Evolutionary conservation across 1,284 basidiomycete species (phyloP).

Genomic region (Pseudomicrostroma phylloplanum): DNA sequence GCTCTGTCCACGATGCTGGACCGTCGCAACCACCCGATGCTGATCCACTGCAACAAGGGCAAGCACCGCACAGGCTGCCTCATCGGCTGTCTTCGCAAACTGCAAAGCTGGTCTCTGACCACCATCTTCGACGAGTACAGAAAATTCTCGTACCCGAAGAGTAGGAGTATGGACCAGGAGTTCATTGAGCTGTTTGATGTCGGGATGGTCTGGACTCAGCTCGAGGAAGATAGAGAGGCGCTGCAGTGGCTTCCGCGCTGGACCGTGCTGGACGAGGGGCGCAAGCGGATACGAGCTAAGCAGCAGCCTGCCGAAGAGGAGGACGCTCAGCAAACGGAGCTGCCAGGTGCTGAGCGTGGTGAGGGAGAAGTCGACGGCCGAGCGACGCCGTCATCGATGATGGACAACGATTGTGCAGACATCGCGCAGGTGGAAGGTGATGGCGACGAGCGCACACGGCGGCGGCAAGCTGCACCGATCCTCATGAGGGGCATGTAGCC

Average conservation of each 20-base stretch:
- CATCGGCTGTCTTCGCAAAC: slow-evolving; percentile 57
- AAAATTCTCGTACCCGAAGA: slow-evolving; percentile 56
- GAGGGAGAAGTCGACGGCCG: neutral
- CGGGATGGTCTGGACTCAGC: slow-evolving; percentile 20
- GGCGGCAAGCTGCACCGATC: too few relatives aligned
- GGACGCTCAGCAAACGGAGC: neutral
- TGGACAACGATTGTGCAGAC: neutral
- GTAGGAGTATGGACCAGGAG: slow-evolving; percentile 57
- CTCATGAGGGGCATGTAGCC: too few relatives aligned
- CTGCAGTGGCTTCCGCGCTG: slow-evolving; percentile 23
- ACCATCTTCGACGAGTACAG: slow-evolving; percentile 59
- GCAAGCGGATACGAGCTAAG: neutral
- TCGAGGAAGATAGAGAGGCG: slow-evolving; percentile 6
- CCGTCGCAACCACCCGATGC: slow-evolving; percentile 56
- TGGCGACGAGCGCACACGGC: neutral
- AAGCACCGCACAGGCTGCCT: slow-evolving; percentile 60
- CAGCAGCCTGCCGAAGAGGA: neutral
- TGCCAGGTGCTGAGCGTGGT: neutral
- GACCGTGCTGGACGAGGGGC: slow-evolving; percentile 17
- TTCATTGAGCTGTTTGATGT: slow-evolving; percentile 56
- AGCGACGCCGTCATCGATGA: neutral
- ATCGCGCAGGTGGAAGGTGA: neutral
- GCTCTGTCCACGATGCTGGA: slow-evolving; percentile 58
- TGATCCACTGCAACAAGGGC: slow-evolving; percentile 61
- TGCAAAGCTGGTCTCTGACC: slow-evolving; percentile 57